These are phyloP conservation scores for Paspalum vaginatum DNA, from an alignment of 176 grass and related monocot species.

Conservation along the genomic window DNA sequence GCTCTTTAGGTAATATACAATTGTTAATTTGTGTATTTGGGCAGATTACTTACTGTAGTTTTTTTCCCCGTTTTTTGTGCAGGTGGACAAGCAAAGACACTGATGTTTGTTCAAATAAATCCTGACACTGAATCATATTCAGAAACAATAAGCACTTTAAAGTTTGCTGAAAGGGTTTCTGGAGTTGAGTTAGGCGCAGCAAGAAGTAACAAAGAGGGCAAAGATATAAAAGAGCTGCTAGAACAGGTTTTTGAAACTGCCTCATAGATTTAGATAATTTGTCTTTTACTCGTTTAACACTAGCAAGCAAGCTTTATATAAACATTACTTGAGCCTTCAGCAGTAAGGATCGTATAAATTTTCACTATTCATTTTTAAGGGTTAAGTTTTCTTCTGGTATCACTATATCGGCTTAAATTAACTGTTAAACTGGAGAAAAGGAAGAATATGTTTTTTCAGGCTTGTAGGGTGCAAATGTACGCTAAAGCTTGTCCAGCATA, in stretches of 20 bases:
- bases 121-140: conserved; percentile 83
- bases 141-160: conserved; percentile 97
- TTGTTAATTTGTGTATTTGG: not conserved
- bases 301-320: conserved; percentile 3
- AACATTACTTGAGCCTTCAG: not conserved
- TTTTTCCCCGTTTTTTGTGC: conserved; percentile 34
- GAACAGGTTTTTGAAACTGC: conserved; percentile 66
- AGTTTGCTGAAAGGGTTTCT: conserved; percentile 99
- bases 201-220: conserved; percentile 92
- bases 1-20: conserved; percentile 79
- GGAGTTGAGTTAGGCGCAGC: conserved; percentile 97
- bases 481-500: not conserved
- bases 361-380: not conserved
- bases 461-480: conserved; percentile 26
- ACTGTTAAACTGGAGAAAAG: conserved; percentile 8
- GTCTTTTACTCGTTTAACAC: not conserved
- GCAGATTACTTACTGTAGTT: not conserved
- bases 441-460: not conserved
- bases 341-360: conserved; percentile 4
- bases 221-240: conserved; percentile 93
- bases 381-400: not conserved
- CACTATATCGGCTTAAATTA: not conserved
- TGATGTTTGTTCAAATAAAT: conserved; percentile 99
- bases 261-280: not conserved
- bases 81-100: conserved; percentile 97